A percentile compares a stretch with the other conserved stretches of the same genome.
Evolutionary conservation across 768 basidiomycete genomes (phyloP).

Genomic region (Gelatoporia subvermispora): DNA sequence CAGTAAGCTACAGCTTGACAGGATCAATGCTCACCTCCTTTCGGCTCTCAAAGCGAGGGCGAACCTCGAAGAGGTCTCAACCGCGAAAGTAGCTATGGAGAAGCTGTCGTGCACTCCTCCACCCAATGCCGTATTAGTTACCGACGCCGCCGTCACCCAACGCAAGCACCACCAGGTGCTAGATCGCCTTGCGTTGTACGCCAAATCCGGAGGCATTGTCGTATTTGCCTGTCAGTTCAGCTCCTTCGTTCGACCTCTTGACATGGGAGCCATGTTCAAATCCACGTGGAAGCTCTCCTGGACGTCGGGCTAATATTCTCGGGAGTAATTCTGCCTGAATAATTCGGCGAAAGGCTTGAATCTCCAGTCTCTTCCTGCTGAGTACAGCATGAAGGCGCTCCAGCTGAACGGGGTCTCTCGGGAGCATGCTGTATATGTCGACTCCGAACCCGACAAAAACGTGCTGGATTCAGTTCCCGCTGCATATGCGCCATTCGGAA

Average conservation of each 20-base stretch:
- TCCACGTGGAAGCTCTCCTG: conserved; percentile 30
- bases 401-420: conserved; percentile 28
- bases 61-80: conserved; percentile 22
- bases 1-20: neutral
- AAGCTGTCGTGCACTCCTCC: neutral
- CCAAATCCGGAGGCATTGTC: conserved; percentile 31
- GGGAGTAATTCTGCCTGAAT: conserved; percentile 30
- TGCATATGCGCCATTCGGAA: too few relatives aligned
- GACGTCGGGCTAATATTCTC: conserved; percentile 32
- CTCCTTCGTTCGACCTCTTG: conserved; percentile 17
- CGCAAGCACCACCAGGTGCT: conserved; percentile 19
- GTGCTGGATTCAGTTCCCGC: too few relatives aligned
- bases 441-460: too few relatives aligned
- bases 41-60: conserved; percentile 1
- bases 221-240: conserved; percentile 34
- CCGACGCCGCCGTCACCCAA: conserved; percentile 31
- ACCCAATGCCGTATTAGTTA: conserved; percentile 29
- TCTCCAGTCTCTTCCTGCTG: neutral
- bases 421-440: conserved; percentile 31
- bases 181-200: conserved; percentile 31
- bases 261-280: conserved; percentile 23
- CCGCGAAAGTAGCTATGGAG: neutral
- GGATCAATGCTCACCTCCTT: neutral
- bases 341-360: conserved; percentile 1
- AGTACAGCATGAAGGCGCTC: conserved; percentile 41